Percentiles rank a stretch among this genome's conserved stretches.
phyloP scores from a whole-genome alignment of 2,329 filamentous ascomycete species.

The Pseudogymnoascus sp. region DNA sequence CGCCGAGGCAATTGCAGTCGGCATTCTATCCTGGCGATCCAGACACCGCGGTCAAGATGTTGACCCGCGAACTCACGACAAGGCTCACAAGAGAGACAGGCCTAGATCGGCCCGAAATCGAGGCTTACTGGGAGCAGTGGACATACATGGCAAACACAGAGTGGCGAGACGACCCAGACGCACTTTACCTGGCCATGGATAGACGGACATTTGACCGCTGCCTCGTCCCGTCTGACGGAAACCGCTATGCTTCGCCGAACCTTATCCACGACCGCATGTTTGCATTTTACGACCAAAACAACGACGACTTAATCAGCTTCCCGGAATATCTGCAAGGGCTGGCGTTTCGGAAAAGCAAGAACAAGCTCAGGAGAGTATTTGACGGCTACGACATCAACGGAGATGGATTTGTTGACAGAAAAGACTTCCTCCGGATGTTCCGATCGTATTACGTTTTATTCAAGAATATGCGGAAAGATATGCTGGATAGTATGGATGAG shows the following conservation, averaged over 20 bases:
- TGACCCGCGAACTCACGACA: conserved; percentile 60
- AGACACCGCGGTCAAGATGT: conserved; percentile 54
- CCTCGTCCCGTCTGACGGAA: conserved; percentile 76
- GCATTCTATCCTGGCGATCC: conserved; percentile 88
- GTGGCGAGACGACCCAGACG: conserved; percentile 72
- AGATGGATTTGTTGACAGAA: conserved; percentile 76
- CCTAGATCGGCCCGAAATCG: conserved; percentile 78
- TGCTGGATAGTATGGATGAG: conserved; percentile 68
- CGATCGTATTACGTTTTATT: conserved; percentile 86
- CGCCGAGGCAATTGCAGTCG: conserved; percentile 69
- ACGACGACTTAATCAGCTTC: conserved; percentile 83
- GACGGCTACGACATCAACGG: conserved; percentile 84
- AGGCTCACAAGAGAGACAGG: conserved; percentile 63
- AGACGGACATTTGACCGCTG: conserved; percentile 87
- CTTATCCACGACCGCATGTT: conserved; percentile 96
- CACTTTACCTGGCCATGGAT: conserved; percentile 76
- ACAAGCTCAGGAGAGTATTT: conserved; percentile 67
- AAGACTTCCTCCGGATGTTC: conserved; percentile 87
- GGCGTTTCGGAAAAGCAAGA: conserved; percentile 58
- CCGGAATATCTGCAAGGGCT: conserved; percentile 83
- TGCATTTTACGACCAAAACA: conserved; percentile 87
- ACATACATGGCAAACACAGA: conserved; percentile 84
- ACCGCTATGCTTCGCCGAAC: conserved; percentile 69
- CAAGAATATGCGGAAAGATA: conserved; percentile 80
- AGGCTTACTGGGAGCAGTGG: conserved; percentile 95